Percentiles rank a stretch among this genome's conserved stretches.
Conservation (phyloP, 306 rosid species). For the Purshia tridentata region DNA sequence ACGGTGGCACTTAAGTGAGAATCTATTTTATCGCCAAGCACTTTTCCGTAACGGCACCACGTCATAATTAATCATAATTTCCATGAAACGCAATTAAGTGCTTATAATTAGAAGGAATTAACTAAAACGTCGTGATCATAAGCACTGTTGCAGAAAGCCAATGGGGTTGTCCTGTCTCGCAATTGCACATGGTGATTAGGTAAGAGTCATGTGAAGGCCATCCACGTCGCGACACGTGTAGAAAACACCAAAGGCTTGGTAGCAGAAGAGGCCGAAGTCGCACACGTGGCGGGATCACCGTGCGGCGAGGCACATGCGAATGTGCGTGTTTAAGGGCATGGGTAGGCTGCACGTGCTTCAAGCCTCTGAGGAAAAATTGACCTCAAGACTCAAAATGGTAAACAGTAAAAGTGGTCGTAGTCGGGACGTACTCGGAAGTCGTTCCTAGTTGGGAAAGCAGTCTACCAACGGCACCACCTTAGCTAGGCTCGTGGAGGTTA, state of each 20-base stretch:
- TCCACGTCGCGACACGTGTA: conserved; percentile 24
- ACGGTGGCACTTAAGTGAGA: conserved; percentile 17
- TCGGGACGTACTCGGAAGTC: not conserved
- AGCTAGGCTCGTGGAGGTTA: not conserved
- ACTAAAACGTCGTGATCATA: conserved; percentile 23
- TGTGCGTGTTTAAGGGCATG: not conserved
- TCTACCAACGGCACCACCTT: conserved; percentile 17
- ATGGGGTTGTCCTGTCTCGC: conserved; percentile 31
- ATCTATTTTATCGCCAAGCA: conserved; percentile 11
- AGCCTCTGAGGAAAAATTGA: not conserved
- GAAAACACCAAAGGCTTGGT: not conserved
- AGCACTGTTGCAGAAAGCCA: conserved; percentile 13
- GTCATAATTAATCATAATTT: not conserved
- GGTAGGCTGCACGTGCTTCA: conserved; percentile 16
- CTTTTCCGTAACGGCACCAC: conserved; percentile 1
- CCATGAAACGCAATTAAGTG: not conserved
- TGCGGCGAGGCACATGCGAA: conserved; percentile 40
- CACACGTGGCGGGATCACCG: conserved; percentile 25
- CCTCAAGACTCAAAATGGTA: not conserved
- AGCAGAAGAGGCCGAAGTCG: conserved; percentile 11
- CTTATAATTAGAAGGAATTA: not conserved
- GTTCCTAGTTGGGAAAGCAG: not conserved
- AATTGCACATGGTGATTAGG: conserved; percentile 61
- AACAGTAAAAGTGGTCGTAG: not conserved
- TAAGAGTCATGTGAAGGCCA: conserved; percentile 34